These are phyloP conservation scores for Niebla homalea DNA, from an alignment of 495 filamentous ascomycete genomes.

Conservation along the genomic window DNA sequence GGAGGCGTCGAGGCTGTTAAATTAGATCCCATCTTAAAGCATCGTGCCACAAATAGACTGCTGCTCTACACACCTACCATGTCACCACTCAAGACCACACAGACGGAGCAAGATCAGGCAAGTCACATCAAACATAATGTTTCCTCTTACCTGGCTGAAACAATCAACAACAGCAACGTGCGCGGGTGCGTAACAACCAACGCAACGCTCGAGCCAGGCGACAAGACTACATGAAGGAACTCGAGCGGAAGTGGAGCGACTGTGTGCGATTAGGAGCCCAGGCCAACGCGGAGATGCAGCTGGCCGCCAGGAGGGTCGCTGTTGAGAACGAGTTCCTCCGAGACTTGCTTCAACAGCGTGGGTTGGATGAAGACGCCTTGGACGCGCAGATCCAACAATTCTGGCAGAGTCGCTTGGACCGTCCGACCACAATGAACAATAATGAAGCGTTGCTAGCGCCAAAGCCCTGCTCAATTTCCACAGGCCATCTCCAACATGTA, in stretches of 20 bases:
- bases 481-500: too few species aligned
- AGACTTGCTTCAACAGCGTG: constrained; percentile 1
- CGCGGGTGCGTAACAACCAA: constrained; percentile 56
- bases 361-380: background rate
- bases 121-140: too few species aligned
- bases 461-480: too few species aligned
- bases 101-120: too few species aligned
- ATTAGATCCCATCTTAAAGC: too few species aligned
- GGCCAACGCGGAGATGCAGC: constrained; percentile 48
- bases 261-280: constrained; percentile 45
- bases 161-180: background rate
- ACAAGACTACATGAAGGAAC: constrained; percentile 59
- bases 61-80: too few species aligned
- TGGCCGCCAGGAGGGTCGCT: constrained; percentile 46
- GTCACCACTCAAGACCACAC: too few species aligned
- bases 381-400: background rate
- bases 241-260: constrained; percentile 50
- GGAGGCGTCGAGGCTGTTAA: too few species aligned
- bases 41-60: too few species aligned
- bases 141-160: too few species aligned
- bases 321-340: constrained; percentile 50
- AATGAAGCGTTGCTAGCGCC: too few species aligned
- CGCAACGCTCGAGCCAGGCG: constrained; percentile 61
- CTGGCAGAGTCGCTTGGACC: background rate
- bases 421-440: too few species aligned